These are phyloP conservation scores for Purpureocillium takamizusanense DNA, from an alignment of 2,329 filamentous ascomycete species.

Conservation along the genomic window DNA sequence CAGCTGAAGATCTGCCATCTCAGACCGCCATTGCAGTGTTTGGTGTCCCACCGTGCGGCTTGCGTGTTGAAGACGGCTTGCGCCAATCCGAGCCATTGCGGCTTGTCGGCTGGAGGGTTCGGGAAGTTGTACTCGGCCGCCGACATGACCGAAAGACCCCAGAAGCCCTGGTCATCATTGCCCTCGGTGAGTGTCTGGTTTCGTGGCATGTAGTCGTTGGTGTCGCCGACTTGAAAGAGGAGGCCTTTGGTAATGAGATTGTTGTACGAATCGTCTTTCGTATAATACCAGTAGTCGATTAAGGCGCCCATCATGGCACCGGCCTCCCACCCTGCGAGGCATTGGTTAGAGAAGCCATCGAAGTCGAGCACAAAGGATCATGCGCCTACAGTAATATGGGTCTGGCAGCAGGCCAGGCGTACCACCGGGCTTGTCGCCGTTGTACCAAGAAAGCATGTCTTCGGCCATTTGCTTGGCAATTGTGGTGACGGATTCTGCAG, in stretches of 20 bases:
- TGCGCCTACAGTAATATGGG: conserved; percentile 44
- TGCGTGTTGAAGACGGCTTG: conserved; percentile 79
- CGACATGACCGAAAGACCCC: conserved; percentile 61
- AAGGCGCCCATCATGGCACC: conserved; percentile 64
- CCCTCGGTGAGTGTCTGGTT: conserved; percentile 62
- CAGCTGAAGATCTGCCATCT: conserved; percentile 80
- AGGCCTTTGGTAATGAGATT: conserved; percentile 57
- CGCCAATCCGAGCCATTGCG: conserved; percentile 62
- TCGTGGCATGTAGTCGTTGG: conserved; percentile 68
- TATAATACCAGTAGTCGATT: conserved; percentile 81
- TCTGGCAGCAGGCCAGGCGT: conserved; percentile 42
- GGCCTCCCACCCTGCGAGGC: conserved; percentile 54
- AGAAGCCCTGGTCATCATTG: conserved; percentile 71
- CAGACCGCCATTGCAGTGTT: conserved; percentile 63
- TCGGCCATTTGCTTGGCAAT: conserved; percentile 40
- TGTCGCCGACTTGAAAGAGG: conserved; percentile 63
- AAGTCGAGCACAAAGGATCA: not conserved
- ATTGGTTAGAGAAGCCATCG: not conserved
- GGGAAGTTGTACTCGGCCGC: conserved; percentile 63
- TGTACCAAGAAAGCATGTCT: conserved; percentile 35
- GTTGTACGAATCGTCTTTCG: conserved; percentile 65
- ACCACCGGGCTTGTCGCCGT: conserved; percentile 39
- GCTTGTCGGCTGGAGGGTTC: conserved; percentile 43
- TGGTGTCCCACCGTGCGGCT: conserved; percentile 60
- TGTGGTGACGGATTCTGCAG: conserved; percentile 38